A percentile compares a stretch with the other conserved stretches of the same genome.
These are phyloP conservation scores for Diaporthe sp. DNA, from an alignment of 2,329 filamentous ascomycete species.

Conservation along the genomic window DNA sequence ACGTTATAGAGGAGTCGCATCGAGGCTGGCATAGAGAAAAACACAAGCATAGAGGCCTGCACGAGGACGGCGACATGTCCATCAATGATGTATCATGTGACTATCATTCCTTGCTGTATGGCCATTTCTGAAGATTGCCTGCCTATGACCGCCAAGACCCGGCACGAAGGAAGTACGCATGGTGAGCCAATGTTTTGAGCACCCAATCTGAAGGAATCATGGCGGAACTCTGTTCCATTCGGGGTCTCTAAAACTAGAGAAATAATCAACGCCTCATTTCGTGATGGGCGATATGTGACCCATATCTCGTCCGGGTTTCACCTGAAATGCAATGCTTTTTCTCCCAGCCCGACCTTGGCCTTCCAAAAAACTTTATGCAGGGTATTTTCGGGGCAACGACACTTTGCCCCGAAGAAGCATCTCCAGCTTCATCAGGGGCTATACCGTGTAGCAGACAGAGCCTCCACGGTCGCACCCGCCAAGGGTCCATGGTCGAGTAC, in stretches of 20 bases:
- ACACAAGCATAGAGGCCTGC: conserved; percentile 2
- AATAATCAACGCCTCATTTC: conserved; percentile 30
- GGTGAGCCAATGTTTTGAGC: background rate
- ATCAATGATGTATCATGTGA: background rate
- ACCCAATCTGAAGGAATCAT: background rate
- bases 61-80: background rate
- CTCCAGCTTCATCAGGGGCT: background rate
- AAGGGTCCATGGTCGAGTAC: background rate
- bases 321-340: conserved; percentile 34
- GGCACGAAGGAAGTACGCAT: background rate
- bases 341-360: conserved; percentile 3
- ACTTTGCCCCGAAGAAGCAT: conserved; percentile 23
- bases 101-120: too few species aligned
- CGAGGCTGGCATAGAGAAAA: conserved; percentile 27
- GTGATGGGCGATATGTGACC: conserved; percentile 30
- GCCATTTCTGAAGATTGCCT: background rate
- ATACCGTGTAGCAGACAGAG: conserved; percentile 1
- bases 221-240: conserved; percentile 8
- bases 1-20: conserved; percentile 18
- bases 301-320: conserved; percentile 27
- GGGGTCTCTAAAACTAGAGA: conserved; percentile 26
- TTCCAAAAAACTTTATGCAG: conserved; percentile 34
- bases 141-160: background rate
- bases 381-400: conserved; percentile 34
- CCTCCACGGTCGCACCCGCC: background rate